Base-by-base conservation (phyloP, 257 asterid species). In the Linderniella brevidens region DNA sequence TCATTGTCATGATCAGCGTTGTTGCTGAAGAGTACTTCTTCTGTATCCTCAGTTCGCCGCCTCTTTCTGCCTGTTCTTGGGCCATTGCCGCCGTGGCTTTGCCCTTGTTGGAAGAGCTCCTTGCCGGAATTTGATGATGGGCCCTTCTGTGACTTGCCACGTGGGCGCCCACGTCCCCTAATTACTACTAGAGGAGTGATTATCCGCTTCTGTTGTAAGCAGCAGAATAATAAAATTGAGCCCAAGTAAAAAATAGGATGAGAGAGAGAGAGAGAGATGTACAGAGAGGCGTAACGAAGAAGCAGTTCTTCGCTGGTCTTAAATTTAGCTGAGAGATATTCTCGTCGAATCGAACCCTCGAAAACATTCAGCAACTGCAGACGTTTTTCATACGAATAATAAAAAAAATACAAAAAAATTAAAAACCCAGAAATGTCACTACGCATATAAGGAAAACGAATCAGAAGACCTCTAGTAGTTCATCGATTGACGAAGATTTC, bases 381-480 rank as follows among this genome's bases (percentile, higher is more conserved):
- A 63, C 40, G 35, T 12, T 61, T 45, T 32, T 35, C 42, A 51
- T 56, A 39, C 9, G 38, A 13, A 13, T 14, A 9, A 37, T 9
- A 29, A 16, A 32, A 4, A 50, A 41, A 16, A 25, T 1, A 0
- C 4, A 16, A 0, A 36, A 20, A 37, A 13, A 13, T 45, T 1
- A 5, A n/a, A 7, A 48, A 38, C n/a, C 37, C n/a, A 19, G 6
- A 13, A 12, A 3, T 8, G 14, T 13, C 18, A 8, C n/a, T n/a
- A n/a, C n/a, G n/a, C n/a, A n/a, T n/a, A n/a, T 10, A n/a, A n/a
- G n/a, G n/a, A 15, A 3, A n/a, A 13, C 9, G 43, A n/a, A 17
- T 14, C 37, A 53, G 20, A n/a, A 17, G 40, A 85, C 96, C 93
- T 76, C 92, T 60, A 85, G 88, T 35, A 86, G 76, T 39, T 81